Evolutionary conservation across 306 rosid genomes (phyloP), one percentile per base, ranked within the genome.

Genomic region (Ceratonia siliqua): DNA sequence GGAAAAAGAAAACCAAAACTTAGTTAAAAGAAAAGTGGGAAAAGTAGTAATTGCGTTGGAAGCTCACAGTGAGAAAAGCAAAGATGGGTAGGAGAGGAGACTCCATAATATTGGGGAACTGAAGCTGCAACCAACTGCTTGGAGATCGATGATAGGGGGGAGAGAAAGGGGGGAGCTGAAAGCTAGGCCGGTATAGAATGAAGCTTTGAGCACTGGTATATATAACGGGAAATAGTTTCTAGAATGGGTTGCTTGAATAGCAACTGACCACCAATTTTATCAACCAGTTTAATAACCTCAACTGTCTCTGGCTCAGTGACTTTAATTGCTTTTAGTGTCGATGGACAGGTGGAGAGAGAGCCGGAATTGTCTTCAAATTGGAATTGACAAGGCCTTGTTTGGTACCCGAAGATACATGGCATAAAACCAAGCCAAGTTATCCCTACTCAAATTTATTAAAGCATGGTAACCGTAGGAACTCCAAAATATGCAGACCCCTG

Each of bases 41-140:
- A 45, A 45, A 21, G 5, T 1, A 21, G 8, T 3, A 49, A n/a
- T 49, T 21, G 10, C 11, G 36, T 17, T 48, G 58, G 28, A 49
- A 74, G 49, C 96, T 83, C 56, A 90, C 97, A 9, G 74, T 49
- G 78, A 93, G 82, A 41, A 93, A 45, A 45, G 65, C 33, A 17
- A 89, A 57, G 50, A 85, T 5, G 52, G 48, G 62, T 1, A 78
- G 75, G 52, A 86, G 80, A 57, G 20, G 70, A 39, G 70, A 74
- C 81, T 73, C 82, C 92, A 89, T 91, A 13, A 15, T 22, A 2
- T 14, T 58, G 0, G 46, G 39, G 25, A 52, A 62, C 75, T 57
- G 22, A 35, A 42, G 62, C 74, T 21, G 73, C 39, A 28, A 69
- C 25, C 36, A 48, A 45, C 65, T 38, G 30, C 8, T 62, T 42